Evolutionary conservation across 768 basidiomycete genomes (phyloP), one percentile per base, ranked within the genome.

Genomic region (Candolleomyces efflorescens): DNA sequence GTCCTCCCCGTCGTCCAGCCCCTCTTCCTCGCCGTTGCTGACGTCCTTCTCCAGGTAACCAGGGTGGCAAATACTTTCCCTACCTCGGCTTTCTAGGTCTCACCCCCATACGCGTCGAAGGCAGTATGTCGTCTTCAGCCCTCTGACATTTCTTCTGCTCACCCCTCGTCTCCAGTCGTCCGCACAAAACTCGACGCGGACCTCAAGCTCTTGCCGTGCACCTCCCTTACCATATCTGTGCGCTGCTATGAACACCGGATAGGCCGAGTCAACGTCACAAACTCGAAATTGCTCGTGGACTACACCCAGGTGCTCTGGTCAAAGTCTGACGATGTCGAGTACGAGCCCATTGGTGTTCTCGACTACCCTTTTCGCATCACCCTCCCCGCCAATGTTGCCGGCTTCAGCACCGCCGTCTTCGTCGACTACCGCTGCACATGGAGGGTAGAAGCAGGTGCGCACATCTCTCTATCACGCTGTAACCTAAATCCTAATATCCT

Each of bases 181-280:
- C 78, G 84, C 60, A 90, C 88, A 44, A 80, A 77, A 60, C 73
- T 87, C 54, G 90, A 92, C 63, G 79, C 81, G 18, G 91, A 92
- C 72, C 74, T 75, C 24, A 89, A 85, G 68, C 80, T 78, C 17
- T 76, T 94, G 55, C 82, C 75, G 10, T 85, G 86, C 62, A 85
- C 80, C 63, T 82, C 84, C 41, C 73, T 92, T 63, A 78, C 81
- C 52, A 78, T 96, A 64, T 81, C 85, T n/a, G 82, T 94, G 45
- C 82, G 90, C 45, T 94, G 91, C 71, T 92, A 92, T 68, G 91
- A 94, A 75, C 78, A 86, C 43, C 83, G 90, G 32, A 71, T 85
- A 52, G 82, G 82, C 59, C 84, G 83, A 60, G 72, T 85, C 56
- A 82, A 82, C 54, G 70, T 79, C 15, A 60, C 78, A 23, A 81